Conservation (phyloP, 805 yeast species). For the Yamadazyma ubonensis region DNA sequence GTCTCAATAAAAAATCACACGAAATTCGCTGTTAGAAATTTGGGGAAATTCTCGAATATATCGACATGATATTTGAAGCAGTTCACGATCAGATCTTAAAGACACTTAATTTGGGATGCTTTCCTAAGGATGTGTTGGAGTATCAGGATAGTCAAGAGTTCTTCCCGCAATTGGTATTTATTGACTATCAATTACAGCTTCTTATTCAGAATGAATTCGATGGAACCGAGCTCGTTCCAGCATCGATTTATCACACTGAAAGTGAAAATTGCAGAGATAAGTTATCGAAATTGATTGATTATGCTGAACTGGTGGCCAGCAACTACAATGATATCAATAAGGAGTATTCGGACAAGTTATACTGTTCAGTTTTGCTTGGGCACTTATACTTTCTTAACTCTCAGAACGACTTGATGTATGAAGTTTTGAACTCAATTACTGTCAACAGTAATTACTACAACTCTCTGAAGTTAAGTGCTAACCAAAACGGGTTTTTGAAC, state of each 20-base stretch:
- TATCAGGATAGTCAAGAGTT: slow-evolving; percentile 34
- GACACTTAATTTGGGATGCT: slow-evolving; percentile 35
- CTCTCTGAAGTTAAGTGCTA: slow-evolving; percentile 15
- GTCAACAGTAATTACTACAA: slow-evolving; percentile 13
- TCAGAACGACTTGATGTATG: slow-evolving; percentile 22
- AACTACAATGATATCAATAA: slow-evolving; percentile 24
- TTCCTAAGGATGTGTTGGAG: slow-evolving; percentile 34
- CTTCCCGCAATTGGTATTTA: slow-evolving; percentile 33
- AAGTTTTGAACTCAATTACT: slow-evolving; percentile 16
- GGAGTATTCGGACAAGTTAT: slow-evolving; percentile 31
- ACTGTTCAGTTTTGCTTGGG: slow-evolving; percentile 30
- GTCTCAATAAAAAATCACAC: slow-evolving; percentile 12
- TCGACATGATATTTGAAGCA: slow-evolving; percentile 25
- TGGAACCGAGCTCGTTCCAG: slow-evolving; percentile 24
- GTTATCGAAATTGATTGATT: slow-evolving; percentile 25
- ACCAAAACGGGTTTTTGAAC: slow-evolving; percentile 24
- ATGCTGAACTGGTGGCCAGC: slow-evolving; percentile 25
- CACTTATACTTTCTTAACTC: slow-evolving; percentile 34
- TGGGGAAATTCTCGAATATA: slow-evolving; percentile 6
- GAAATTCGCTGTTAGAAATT: slow-evolving; percentile 3
- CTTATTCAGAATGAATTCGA: slow-evolving; percentile 29
- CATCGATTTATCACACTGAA: slow-evolving; percentile 12
- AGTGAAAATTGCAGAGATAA: slow-evolving; percentile 13
- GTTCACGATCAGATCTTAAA: slow-evolving; percentile 25
- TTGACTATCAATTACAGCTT: slow-evolving; percentile 39